Percentiles rank a stretch among this genome's conserved stretches.
phyloP scores from a whole-genome alignment of 2,329 filamentous ascomycete species.

The Trichophyton benhamiae region DNA sequence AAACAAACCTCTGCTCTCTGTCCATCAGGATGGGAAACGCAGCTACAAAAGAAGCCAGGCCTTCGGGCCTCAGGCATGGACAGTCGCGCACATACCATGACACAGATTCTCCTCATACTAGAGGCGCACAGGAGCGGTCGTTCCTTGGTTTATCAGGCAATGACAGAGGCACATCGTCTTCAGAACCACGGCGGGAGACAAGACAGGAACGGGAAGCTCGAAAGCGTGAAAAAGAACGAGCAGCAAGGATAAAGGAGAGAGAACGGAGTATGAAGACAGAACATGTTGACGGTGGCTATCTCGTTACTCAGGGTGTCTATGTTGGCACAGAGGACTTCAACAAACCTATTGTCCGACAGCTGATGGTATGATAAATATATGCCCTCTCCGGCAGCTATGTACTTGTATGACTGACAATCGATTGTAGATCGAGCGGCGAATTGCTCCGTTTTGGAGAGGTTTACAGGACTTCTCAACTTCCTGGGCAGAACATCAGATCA shows the following conservation, averaged over 20 bases:
- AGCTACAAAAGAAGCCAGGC: constrained; percentile 36
- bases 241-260: constrained; percentile 64
- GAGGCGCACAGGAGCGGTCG: constrained; percentile 40
- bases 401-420: constrained; percentile 10
- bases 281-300: constrained; percentile 82
- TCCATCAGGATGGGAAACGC: constrained; percentile 33
- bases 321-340: constrained; percentile 87
- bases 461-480: constrained; percentile 75
- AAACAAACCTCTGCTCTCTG: not conserved
- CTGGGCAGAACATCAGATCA: constrained; percentile 92
- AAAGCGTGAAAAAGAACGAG: constrained; percentile 68
- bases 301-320: constrained; percentile 90
- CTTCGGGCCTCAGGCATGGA: constrained; percentile 12
- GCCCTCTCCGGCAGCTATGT: too few species aligned
- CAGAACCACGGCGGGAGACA: constrained; percentile 64
- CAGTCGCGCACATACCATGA: constrained; percentile 9
- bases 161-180: constrained; percentile 39
- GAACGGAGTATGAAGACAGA: constrained; percentile 86
- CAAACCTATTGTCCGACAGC: constrained; percentile 72
- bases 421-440: constrained; percentile 69
- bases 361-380: constrained; percentile 54
- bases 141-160: constrained; percentile 43
- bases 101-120: not conserved
- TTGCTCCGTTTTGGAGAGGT: constrained; percentile 93
- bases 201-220: constrained; percentile 83